Conservation (phyloP, 2,329 filamentous ascomycete genomes). For the Pestalotiopsis fici region DNA sequence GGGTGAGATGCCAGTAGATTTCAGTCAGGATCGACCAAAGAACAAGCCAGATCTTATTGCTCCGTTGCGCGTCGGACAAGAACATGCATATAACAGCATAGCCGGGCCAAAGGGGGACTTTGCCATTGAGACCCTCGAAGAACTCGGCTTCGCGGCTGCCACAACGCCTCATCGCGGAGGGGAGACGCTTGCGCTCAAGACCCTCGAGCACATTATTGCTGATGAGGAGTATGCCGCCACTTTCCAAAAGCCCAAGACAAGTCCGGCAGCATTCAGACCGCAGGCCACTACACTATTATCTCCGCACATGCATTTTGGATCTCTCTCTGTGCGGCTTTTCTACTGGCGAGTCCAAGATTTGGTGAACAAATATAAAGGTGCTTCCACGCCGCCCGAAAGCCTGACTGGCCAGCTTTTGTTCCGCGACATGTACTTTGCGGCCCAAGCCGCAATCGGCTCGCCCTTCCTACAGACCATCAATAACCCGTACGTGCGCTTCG, state of each 20-base stretch:
- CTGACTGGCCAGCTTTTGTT: conserved; percentile 75
- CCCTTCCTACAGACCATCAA: conserved; percentile 64
- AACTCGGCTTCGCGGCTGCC: conserved; percentile 67
- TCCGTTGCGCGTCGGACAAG: conserved; percentile 50
- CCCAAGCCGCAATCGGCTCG: conserved; percentile 68
- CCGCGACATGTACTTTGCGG: conserved; percentile 82
- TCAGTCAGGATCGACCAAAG: conserved; percentile 54
- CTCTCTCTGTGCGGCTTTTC: conserved; percentile 69
- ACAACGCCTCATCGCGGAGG: conserved; percentile 71
- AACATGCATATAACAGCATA: conserved; percentile 60
- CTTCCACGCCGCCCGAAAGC: conserved; percentile 66
- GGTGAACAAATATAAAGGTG: conserved; percentile 55
- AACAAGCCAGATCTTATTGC: conserved; percentile 61
- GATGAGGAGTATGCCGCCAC: conserved; percentile 69
- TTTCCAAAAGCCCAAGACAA: conserved; percentile 76
- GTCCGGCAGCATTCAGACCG: conserved; percentile 71
- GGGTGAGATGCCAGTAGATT: conserved; percentile 57
- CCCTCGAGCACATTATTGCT: conserved; percentile 59
- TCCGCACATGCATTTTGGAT: conserved; percentile 74
- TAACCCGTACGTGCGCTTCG: conserved; percentile 70
- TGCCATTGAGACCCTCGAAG: conserved; percentile 68
- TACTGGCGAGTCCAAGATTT: conserved; percentile 71
- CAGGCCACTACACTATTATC: conserved; percentile 74
- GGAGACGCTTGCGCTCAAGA: conserved; percentile 63
- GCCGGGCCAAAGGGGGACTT: conserved; percentile 71